Evolutionary conservation across 768 basidiomycete genomes (phyloP), one percentile per base, ranked within the genome.

Genomic region (Leccinum ochraceum): DNA sequence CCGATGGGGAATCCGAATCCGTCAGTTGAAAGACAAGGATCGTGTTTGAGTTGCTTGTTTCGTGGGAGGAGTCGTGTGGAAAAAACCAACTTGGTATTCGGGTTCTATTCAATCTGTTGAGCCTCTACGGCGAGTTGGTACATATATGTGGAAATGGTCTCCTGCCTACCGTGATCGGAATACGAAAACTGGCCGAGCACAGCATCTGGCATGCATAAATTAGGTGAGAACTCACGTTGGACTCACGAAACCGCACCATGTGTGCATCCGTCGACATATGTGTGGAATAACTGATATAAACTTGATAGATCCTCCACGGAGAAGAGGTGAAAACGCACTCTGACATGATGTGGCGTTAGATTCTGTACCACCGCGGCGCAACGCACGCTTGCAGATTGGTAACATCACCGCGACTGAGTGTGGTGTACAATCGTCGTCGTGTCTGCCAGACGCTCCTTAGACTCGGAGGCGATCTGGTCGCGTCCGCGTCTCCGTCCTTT

Each of bases 391-490:
- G 79, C 84, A 14, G 79, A 79, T 66, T 89, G 88, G 66, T 80
- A 14, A 83, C 54, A 79, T 42, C 39, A 42, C 39, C 39, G 16
- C 3, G 39, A 74, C 37, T 83, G 76, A 4, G 71, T 77, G 1
- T 80, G 80, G 53, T 83, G 77, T 4, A 76, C 77, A 53, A 90
- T 78, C 0, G 83, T 82, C 1, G 87, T 82, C 1, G 87, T 89
- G 62, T 92, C 87, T 1, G 88, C 87, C 3, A 89, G 78, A 0
- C 85, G 42, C 42, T 20, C 42, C n/a, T 36, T 14, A 36, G 77
- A 78, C 65, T 91, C 89, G 17, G 85, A 87, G 28, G 88, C 83
- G 54, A 85, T 69, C 89, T 87, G 72, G 89, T 89, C 53, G 86
- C 84, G 57, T 89, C 87, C 85, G 86, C 86, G 86, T 86, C 62